A percentile compares a stretch with the other conserved stretches of the same genome.
These are phyloP conservation scores for Erodium trifolium DNA, from an alignment of 441 rosid genomes.

Conservation along the genomic window DNA sequence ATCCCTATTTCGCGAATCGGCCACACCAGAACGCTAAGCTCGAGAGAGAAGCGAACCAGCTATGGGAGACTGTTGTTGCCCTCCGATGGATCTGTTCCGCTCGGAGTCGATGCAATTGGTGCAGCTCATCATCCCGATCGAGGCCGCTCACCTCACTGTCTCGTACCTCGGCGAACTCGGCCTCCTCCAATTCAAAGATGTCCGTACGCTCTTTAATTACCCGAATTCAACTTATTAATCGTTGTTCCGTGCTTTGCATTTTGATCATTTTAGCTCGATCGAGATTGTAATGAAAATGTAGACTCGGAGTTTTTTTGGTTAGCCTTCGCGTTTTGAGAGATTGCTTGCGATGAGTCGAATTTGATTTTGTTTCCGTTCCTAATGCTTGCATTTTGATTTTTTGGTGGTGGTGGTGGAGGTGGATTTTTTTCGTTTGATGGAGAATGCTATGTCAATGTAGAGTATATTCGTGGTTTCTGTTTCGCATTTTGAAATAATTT, in stretches of 20 bases:
- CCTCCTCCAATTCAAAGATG: slow-evolving; percentile 28
- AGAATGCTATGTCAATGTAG: too few species aligned
- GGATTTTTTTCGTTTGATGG: too few species aligned
- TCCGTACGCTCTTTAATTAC: background rate
- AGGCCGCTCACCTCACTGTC: slow-evolving; percentile 20
- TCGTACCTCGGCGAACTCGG: slow-evolving; percentile 27
- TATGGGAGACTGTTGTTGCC: slow-evolving; percentile 17
- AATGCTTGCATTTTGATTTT: too few species aligned
- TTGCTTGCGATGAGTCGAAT: background rate
- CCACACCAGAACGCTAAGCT: too few species aligned
- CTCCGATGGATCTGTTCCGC: slow-evolving; percentile 25
- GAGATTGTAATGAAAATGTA: background rate
- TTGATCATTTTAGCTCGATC: background rate
- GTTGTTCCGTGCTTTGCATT: background rate
- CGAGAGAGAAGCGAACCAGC: background rate
- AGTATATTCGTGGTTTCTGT: too few species aligned
- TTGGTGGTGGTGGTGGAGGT: too few species aligned
- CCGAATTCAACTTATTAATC: background rate
- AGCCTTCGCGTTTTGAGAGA: background rate
- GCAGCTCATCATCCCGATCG: slow-evolving; percentile 27
- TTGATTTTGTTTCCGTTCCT: background rate
- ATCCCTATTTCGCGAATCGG: background rate
- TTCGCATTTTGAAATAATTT: too few species aligned
- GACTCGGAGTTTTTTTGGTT: background rate
- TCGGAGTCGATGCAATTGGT: slow-evolving; percentile 30